Evolutionary conservation across 805 yeast species (phyloP).

Genomic region (Clavispora fructus): DNA sequence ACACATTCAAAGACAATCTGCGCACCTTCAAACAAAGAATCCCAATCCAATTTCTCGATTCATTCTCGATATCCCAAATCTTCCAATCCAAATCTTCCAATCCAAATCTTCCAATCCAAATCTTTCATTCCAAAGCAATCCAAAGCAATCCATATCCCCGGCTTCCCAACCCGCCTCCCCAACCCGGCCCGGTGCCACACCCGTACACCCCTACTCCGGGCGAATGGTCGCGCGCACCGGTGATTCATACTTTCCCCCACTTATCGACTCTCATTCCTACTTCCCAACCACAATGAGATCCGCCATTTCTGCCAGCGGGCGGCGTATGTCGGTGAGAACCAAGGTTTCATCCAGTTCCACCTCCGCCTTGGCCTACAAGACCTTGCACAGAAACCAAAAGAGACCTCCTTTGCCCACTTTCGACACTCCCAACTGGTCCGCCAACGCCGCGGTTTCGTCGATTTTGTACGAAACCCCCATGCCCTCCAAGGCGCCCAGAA

Average conservation of each 20-base stretch:
- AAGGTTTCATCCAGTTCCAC: slow-evolving; percentile 57
- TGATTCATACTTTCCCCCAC: not conserved
- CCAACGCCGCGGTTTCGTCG: slow-evolving; percentile 94
- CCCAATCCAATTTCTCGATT: too few species aligned
- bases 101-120: too few species aligned
- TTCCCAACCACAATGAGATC: slow-evolving; percentile 2
- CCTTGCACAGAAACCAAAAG: slow-evolving; percentile 76
- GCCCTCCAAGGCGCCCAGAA: slow-evolving; percentile 55
- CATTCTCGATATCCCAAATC: too few species aligned
- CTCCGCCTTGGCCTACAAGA: slow-evolving; percentile 91
- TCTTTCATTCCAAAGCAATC: too few species aligned
- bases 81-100: too few species aligned
- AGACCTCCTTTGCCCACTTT: slow-evolving; percentile 90
- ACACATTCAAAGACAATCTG: too few species aligned
- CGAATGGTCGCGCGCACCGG: not conserved
- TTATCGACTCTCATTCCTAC: not conserved
- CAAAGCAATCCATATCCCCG: too few species aligned
- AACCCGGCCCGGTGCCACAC: not conserved
- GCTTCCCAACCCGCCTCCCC: too few species aligned
- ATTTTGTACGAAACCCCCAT: slow-evolving; percentile 88
- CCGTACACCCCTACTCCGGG: slow-evolving; percentile 1
- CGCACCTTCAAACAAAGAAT: too few species aligned
- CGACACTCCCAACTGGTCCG: slow-evolving; percentile 92
- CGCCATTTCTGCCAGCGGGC: slow-evolving; percentile 2
- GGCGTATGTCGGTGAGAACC: slow-evolving; percentile 12